Percentiles rank a stretch among this genome's conserved stretches.
Conservation (phyloP, 2,329 filamentous ascomycete species). For the Cercospora sp. region DNA sequence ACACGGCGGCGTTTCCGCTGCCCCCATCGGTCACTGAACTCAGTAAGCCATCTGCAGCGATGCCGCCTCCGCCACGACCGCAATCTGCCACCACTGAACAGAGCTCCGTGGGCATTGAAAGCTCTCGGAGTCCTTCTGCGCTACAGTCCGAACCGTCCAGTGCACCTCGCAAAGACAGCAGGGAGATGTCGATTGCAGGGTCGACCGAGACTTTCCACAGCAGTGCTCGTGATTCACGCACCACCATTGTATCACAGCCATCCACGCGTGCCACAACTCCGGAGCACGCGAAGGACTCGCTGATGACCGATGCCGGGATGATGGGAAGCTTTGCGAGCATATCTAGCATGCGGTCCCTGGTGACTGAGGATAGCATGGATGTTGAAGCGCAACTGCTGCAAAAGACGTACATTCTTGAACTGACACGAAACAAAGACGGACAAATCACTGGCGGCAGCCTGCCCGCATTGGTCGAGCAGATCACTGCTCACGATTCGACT, state of each 20-base stretch:
- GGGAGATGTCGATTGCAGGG: conserved; percentile 73
- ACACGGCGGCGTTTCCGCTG: conserved; percentile 9
- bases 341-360: conserved; percentile 61
- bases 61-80: conserved; percentile 14
- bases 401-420: conserved; percentile 86
- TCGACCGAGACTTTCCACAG: conserved; percentile 77
- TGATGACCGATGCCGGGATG: conserved; percentile 54
- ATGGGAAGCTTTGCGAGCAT: conserved; percentile 64
- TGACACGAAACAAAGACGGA: conserved; percentile 91
- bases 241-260: conserved; percentile 74
- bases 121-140: conserved; percentile 19
- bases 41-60: conserved; percentile 17
- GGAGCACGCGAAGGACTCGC: conserved; percentile 57
- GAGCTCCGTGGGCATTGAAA: conserved; percentile 12
- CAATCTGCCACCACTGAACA: conserved; percentile 21
- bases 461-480: conserved; percentile 84
- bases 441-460: conserved; percentile 92
- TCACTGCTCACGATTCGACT: conserved; percentile 89
- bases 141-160: conserved; percentile 19
- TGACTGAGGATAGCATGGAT: conserved; percentile 75
- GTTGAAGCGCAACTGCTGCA: conserved; percentile 83
- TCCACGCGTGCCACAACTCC: conserved; percentile 89
- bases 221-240: conserved; percentile 72
- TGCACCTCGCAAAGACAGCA: conserved; percentile 60
- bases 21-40: conserved; percentile 5